phyloP scores from a whole-genome alignment of 768 basidiomycete genomes.

The Russula ochroleuca region DNA sequence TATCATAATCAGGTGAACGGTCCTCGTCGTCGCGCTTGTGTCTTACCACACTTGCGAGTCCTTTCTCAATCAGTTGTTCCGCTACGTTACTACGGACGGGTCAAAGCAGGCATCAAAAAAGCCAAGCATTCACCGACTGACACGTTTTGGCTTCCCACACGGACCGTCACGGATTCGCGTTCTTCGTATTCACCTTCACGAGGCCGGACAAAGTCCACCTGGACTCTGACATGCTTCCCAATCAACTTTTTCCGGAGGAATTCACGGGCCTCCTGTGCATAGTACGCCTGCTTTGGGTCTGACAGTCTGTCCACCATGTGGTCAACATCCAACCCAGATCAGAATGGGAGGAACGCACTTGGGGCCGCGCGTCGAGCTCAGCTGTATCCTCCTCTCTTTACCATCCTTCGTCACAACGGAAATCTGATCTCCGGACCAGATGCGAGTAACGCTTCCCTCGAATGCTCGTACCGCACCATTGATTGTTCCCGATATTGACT shows the following conservation, averaged over 20 bases:
- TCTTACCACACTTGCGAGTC: conserved; percentile 82
- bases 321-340: neutral
- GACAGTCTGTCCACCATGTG: conserved; percentile 50
- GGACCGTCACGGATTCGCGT: conserved; percentile 86
- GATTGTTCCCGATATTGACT: conserved; percentile 36
- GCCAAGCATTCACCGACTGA: conserved; percentile 38
- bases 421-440: conserved; percentile 93
- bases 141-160: conserved; percentile 77
- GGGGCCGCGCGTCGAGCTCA: conserved; percentile 85
- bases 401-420: conserved; percentile 72
- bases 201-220: conserved; percentile 86
- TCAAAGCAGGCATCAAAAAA: neutral
- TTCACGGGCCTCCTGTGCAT: conserved; percentile 89
- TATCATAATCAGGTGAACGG: conserved; percentile 93
- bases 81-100: conserved; percentile 72
- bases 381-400: conserved; percentile 77
- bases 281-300: conserved; percentile 81
- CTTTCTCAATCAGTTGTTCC: conserved; percentile 91
- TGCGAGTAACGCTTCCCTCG: conserved; percentile 76
- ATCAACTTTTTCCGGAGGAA: conserved; percentile 89
- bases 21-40: conserved; percentile 96
- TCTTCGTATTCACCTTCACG: conserved; percentile 92
- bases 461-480: conserved; percentile 53
- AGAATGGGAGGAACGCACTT: conserved; percentile 47
- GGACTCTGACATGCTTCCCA: conserved; percentile 80